Conservation (phyloP, 139 green algal species). For the Tetradesmus lagerheimii region DNA sequence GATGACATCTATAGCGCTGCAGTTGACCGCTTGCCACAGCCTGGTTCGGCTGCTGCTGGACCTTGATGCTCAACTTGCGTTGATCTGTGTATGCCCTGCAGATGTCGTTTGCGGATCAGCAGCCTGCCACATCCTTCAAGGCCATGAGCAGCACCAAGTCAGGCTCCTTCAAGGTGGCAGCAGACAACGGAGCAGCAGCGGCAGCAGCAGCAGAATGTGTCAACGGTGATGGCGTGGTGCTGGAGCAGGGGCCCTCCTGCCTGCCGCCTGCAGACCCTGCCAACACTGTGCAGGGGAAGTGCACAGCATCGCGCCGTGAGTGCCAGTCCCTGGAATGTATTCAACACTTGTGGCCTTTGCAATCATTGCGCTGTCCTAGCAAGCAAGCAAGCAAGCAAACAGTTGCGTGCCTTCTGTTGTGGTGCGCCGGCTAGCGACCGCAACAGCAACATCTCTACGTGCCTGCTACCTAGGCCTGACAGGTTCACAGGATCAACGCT, state of each 20-base stretch:
- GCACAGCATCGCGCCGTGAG: constrained; percentile 5
- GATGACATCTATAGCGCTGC: too few relatives aligned
- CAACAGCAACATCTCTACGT: too few relatives aligned
- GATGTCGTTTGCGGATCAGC: neutral
- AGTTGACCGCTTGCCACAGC: too few relatives aligned
- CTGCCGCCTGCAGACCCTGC: neutral
- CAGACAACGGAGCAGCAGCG: neutral
- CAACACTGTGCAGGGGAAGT: constrained; percentile 14
- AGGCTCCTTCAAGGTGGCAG: neutral
- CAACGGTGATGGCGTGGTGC: neutral
- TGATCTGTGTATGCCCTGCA: neutral
- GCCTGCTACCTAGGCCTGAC: too few relatives aligned
- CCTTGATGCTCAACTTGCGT: neutral
- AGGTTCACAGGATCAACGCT: too few relatives aligned
- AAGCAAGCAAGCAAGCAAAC: too few relatives aligned
- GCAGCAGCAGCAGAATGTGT: neutral
- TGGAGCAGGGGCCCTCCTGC: neutral
- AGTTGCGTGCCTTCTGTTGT: too few relatives aligned
- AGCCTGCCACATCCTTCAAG: neutral
- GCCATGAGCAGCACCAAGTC: neutral
- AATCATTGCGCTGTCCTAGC: too few relatives aligned
- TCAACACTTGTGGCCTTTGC: too few relatives aligned
- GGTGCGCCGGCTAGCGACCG: too few relatives aligned
- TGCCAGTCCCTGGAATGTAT: neutral
- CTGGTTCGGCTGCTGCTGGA: neutral